Conservation (phyloP, 208 protist genomes). For the Wallacemonas sp. region DNA sequence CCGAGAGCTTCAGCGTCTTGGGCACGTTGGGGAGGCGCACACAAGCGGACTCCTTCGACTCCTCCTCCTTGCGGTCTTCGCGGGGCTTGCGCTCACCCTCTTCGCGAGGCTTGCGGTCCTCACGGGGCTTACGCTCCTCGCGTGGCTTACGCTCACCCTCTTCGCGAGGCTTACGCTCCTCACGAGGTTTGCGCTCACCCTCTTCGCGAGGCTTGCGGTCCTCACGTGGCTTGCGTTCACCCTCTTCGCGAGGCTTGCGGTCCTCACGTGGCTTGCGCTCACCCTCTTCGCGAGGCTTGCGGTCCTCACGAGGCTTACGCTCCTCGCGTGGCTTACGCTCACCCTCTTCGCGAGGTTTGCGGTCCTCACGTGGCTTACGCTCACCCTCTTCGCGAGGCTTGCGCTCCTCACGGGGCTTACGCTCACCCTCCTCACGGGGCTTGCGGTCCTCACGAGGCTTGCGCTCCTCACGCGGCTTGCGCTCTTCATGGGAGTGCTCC, state of each 20-base stretch:
- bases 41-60: conserved; percentile 21
- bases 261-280: conserved; percentile 13
- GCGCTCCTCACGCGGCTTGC: conserved; percentile 16
- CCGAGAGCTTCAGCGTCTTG: conserved; percentile 58
- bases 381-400: conserved; percentile 23
- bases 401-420: conserved; percentile 2
- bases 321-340: conserved; percentile 19
- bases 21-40: conserved; percentile 62
- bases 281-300: conserved; percentile 15
- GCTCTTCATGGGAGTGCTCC: conserved; percentile 14
- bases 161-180: conserved; percentile 15
- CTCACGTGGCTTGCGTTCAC: conserved; percentile 4
- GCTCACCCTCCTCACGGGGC: conserved; percentile 27
- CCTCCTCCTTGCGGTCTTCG: conserved; percentile 21
- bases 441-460: conserved; percentile 18
- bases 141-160: conserved; percentile 16
- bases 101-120: conserved; percentile 18
- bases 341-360: conserved; percentile 14
- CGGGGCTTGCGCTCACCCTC: conserved; percentile 17
- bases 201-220: conserved; percentile 25
- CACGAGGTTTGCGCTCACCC: conserved; percentile 7
- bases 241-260: conserved; percentile 28
- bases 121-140: conserved; percentile 23
- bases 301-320: conserved; percentile 21
- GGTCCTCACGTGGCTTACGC: conserved; percentile 10